Conservation (phyloP, 805 yeast genomes). For the Saccharomycopsis schoenii region DNA sequence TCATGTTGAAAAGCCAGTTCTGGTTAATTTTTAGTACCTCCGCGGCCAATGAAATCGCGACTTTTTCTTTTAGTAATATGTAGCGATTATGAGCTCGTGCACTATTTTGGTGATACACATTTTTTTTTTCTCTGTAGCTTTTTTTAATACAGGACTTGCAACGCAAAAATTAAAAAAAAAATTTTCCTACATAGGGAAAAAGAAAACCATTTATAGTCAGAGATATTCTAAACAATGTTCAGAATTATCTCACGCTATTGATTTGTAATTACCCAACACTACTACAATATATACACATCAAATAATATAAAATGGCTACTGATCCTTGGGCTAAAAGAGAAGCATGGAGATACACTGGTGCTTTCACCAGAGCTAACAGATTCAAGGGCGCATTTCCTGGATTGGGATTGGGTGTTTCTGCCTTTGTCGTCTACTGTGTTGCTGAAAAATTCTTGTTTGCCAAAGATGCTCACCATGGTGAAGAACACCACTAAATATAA, state of each 20-base stretch:
- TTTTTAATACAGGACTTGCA: not conserved
- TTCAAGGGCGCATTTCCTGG: conserved; percentile 73
- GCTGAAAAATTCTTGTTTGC: conserved; percentile 23
- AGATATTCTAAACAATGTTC: not conserved
- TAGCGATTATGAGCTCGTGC: not conserved
- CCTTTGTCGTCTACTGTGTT: conserved; percentile 54
- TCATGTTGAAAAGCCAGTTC: not conserved
- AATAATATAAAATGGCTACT: conserved; percentile 18
- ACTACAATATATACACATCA: not conserved
- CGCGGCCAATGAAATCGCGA: not conserved
- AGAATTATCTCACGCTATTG: too few species aligned
- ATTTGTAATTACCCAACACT: too few species aligned
- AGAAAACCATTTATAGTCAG: not conserved
- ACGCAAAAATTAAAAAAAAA: not conserved
- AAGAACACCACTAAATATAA: conserved; percentile 1
- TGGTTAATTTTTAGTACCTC: not conserved
- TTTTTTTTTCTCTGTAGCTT: not conserved
- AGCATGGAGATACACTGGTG: conserved; percentile 86
- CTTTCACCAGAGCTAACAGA: conserved; percentile 60
- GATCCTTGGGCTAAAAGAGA: conserved; percentile 59
- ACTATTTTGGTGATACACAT: not conserved
- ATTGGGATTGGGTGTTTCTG: conserved; percentile 66
- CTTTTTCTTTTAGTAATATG: not conserved
- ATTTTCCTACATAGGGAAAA: not conserved
- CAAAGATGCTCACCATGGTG: conserved; percentile 13